Evolutionary conservation across 2,329 filamentous ascomycete genomes (phyloP).

Genomic region (Keithomyces neogunnii): DNA sequence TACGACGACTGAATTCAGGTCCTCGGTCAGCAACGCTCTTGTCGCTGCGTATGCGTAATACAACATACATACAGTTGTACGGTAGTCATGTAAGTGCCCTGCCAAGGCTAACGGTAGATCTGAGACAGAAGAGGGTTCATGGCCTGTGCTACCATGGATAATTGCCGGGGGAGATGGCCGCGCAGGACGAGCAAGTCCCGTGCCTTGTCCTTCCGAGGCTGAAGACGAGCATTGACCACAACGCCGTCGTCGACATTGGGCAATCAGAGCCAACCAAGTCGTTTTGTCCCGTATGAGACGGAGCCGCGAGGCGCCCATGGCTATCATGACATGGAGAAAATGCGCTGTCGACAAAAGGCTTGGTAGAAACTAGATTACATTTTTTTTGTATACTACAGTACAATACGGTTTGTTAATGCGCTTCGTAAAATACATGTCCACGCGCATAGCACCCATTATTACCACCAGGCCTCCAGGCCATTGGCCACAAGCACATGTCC

Average conservation of each 20-base stretch:
- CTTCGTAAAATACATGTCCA: conserved; percentile 6
- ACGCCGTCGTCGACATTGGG: background rate
- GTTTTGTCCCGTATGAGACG: background rate
- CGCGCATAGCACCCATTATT: conserved; percentile 1
- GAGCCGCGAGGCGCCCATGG: background rate
- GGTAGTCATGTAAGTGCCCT: background rate
- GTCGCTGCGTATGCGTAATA: background rate
- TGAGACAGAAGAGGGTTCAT: background rate
- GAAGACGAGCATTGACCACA: background rate
- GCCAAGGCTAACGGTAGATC: background rate
- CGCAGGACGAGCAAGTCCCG: background rate
- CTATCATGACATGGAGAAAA: background rate
- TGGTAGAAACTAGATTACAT: conserved; percentile 3
- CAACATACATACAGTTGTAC: background rate
- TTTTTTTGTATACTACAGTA: conserved; percentile 5
- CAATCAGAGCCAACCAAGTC: background rate
- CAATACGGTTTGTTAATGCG: conserved; percentile 2
- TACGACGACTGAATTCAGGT: background rate
- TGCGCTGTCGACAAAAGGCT: background rate
- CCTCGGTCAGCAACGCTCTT: background rate
- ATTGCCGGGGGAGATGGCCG: background rate
- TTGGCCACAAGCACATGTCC: background rate
- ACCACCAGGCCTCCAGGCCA: background rate
- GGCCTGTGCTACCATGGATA: background rate
- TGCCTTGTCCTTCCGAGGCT: background rate